phyloP scores from a whole-genome alignment of 108 stramenopile genomes.

The Craspedostauros australis region DNA sequence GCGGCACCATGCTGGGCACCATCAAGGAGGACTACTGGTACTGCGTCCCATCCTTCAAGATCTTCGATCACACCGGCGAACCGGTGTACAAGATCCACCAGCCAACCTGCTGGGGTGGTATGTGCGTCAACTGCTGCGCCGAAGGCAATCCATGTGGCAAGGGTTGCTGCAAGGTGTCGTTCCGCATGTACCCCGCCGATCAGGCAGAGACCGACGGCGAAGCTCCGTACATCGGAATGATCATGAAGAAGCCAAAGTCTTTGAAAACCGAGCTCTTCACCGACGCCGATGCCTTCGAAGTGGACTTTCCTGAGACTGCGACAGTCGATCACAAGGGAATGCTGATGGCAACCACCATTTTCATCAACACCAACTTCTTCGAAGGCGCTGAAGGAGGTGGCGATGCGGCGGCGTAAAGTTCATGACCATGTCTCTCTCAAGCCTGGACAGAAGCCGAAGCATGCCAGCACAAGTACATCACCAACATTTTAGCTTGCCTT shows the following conservation, averaged over 20 bases:
- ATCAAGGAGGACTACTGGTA: slow-evolving; percentile 46
- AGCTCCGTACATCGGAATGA: slow-evolving; percentile 42
- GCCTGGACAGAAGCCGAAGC: too few species aligned
- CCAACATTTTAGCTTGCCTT: too few species aligned
- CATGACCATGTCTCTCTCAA: too few species aligned
- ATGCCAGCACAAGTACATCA: too few species aligned
- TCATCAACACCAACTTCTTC: slow-evolving; percentile 58
- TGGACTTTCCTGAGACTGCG: slow-evolving; percentile 48
- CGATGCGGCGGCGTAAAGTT: too few species aligned
- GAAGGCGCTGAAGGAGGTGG: too few species aligned
- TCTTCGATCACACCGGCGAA: slow-evolving; percentile 25
- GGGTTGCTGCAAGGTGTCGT: slow-evolving; percentile 63
- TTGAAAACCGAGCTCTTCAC: slow-evolving; percentile 76
- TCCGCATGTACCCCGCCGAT: slow-evolving; percentile 45
- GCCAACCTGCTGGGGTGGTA: slow-evolving; percentile 56
- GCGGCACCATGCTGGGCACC: slow-evolving; percentile 24
- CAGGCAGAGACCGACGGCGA: slow-evolving; percentile 42
- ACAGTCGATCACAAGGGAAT: slow-evolving; percentile 47
- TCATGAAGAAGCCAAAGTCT: slow-evolving; percentile 50
- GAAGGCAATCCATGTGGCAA: slow-evolving; percentile 71
- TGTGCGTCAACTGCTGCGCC: slow-evolving; percentile 60
- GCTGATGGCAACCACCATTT: slow-evolving; percentile 42
- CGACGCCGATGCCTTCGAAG: slow-evolving; percentile 51
- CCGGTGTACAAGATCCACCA: slow-evolving; percentile 45
- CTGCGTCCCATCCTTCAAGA: slow-evolving; percentile 47